A percentile compares a stretch with the other conserved stretches of the same genome.
Evolutionary conservation across 331 rosid genomes (phyloP).

Genomic region (Stylosanthes scabra): DNA sequence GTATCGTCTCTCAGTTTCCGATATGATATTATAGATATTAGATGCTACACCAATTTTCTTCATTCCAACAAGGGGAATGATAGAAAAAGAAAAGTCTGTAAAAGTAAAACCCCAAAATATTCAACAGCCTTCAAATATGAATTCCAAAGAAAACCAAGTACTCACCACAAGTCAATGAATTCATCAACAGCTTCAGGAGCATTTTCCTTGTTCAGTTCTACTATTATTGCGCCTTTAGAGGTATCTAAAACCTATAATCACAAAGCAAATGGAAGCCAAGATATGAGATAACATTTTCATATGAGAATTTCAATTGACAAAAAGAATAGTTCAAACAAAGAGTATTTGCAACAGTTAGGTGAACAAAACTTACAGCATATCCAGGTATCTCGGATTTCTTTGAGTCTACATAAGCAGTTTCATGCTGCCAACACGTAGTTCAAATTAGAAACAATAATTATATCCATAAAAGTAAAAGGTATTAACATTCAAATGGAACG

Average conservation of each 20-base stretch:
- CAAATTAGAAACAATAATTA: slow-evolving; percentile 18
- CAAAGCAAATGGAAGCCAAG: slow-evolving; percentile 7
- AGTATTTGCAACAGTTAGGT: slow-evolving; percentile 14
- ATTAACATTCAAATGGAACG: slow-evolving; percentile 12
- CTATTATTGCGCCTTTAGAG: slow-evolving; percentile 78
- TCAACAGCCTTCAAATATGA: slow-evolving; percentile 28
- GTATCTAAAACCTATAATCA: slow-evolving; percentile 74
- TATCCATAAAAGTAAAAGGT: slow-evolving; percentile 11
- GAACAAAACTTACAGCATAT: slow-evolving; percentile 71
- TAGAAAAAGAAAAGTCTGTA: not conserved
- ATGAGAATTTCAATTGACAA: slow-evolving; percentile 14
- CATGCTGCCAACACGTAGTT: slow-evolving; percentile 48
- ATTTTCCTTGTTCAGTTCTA: slow-evolving; percentile 82
- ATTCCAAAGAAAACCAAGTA: slow-evolving; percentile 8
- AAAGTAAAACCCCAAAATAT: slow-evolving; percentile 17
- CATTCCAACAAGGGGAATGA: slow-evolving; percentile 17
- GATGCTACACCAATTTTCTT: not conserved
- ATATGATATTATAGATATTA: too few relatives aligned
- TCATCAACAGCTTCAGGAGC: slow-evolving; percentile 98
- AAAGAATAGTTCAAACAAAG: slow-evolving; percentile 24
- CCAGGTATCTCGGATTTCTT: slow-evolving; percentile 83
- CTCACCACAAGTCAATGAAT: slow-evolving; percentile 97
- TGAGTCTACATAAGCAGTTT: slow-evolving; percentile 49
- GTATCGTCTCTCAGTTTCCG: not conserved
- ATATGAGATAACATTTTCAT: slow-evolving; percentile 7